These are phyloP conservation scores for Auxenochlorella pyrenoidosa DNA, from an alignment of 139 green algal genomes.

Conservation along the genomic window DNA sequence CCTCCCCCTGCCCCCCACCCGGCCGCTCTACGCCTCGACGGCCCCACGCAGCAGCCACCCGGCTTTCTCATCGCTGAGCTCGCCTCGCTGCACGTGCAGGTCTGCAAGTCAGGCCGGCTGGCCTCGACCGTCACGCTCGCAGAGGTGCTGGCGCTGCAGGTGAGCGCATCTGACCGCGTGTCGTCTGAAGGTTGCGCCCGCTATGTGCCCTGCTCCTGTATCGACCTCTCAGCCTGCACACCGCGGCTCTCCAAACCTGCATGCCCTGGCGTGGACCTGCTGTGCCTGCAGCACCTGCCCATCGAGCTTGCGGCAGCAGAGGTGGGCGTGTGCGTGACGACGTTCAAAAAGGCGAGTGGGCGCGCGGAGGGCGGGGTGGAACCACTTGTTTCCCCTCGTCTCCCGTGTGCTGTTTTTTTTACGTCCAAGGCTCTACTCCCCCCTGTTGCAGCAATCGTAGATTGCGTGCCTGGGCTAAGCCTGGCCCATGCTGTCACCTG, in stretches of 20 bases:
- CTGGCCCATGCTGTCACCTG: too few species aligned
- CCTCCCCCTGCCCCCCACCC: too few species aligned
- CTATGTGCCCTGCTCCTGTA: background rate
- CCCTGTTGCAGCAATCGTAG: too few species aligned
- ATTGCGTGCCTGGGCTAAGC: too few species aligned
- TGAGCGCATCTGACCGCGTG: background rate
- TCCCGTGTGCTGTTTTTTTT: too few species aligned
- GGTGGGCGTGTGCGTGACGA: slow-evolving; percentile 20
- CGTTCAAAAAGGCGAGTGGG: slow-evolving; percentile 11
- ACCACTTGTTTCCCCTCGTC: too few species aligned
- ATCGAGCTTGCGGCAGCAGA: slow-evolving; percentile 24
- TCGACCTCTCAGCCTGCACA: too few species aligned
- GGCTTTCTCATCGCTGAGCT: too few species aligned
- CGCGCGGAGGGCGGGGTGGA: too few species aligned
- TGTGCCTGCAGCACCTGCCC: slow-evolving; percentile 15
- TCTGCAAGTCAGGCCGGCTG: slow-evolving; percentile 30
- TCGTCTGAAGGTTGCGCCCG: background rate
- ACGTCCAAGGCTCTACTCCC: too few species aligned
- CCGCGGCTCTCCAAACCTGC: background rate
- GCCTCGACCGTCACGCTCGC: background rate
- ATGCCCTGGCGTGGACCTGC: background rate
- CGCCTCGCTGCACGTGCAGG: background rate
- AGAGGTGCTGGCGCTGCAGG: slow-evolving; percentile 22
- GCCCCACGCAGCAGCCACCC: too few species aligned
- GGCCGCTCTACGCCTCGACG: background rate